phyloP scores from a whole-genome alignment of 805 yeast genomes.

The Metschnikowia shivogae region DNA sequence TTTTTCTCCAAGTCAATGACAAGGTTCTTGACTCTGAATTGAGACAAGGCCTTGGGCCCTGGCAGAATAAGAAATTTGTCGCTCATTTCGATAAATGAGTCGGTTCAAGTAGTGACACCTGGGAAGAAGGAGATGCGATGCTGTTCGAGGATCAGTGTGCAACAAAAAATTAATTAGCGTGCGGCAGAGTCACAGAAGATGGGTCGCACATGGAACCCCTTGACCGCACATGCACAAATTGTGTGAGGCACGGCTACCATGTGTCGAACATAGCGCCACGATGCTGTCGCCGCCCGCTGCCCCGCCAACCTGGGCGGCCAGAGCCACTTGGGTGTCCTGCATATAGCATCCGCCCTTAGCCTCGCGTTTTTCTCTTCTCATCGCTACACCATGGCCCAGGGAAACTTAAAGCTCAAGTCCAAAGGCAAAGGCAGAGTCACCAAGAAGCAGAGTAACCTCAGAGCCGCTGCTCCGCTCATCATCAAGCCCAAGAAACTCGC shows the following conservation, averaged over 20 bases:
- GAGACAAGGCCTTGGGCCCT: constrained; percentile 88
- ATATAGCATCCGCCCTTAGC: no score
- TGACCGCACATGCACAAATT: no score
- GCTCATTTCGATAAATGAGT: constrained; percentile 12
- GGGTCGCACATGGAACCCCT: background rate
- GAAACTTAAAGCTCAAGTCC: constrained; percentile 54
- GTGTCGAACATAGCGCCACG: no score
- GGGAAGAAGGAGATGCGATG: constrained; percentile 3
- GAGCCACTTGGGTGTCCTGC: no score
- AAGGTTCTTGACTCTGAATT: constrained; percentile 75
- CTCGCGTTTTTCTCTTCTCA: background rate
- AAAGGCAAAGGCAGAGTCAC: constrained; percentile 51
- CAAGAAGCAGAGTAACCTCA: constrained; percentile 60
- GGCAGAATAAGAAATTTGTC: constrained; percentile 48
- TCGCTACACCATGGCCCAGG: constrained; percentile 65
- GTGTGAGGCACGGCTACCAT: no score
- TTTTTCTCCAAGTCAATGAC: constrained; percentile 67
- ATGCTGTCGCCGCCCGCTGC: no score
- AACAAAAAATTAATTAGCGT: constrained; percentile 2
- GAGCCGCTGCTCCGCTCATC: constrained; percentile 68
- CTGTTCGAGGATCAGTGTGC: background rate
- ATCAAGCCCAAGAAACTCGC: constrained; percentile 64
- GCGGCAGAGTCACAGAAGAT: constrained; percentile 10
- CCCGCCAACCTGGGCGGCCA: no score
- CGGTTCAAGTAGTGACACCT: constrained; percentile 1